A percentile compares a stretch with the other conserved stretches of the same genome.
Evolutionary conservation across 495 filamentous ascomycete genomes (phyloP).

Genomic region (Aspergillus taichungensis): DNA sequence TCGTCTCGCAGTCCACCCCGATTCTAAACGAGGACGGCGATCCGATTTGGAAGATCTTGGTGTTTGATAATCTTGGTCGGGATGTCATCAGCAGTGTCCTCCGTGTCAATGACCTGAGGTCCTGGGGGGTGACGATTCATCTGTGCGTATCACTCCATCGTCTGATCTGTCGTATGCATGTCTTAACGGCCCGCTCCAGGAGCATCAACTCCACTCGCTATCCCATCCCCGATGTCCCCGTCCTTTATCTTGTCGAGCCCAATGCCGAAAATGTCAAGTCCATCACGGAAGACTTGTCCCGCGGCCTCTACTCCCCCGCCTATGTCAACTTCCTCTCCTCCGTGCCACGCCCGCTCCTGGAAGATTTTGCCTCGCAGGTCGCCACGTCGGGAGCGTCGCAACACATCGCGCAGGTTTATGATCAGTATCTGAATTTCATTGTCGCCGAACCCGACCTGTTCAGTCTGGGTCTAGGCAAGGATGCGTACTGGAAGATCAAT

Average conservation of each 20-base stretch:
- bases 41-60: conserved; percentile 65
- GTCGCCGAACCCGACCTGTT: conserved; percentile 95
- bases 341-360: conserved; percentile 82
- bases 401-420: conserved; percentile 83
- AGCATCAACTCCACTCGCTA: conserved; percentile 77
- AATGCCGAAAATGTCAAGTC: conserved; percentile 67
- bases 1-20: conserved; percentile 61
- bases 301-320: conserved; percentile 82
- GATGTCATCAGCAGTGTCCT: conserved; percentile 89
- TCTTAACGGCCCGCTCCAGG: conserved; percentile 20
- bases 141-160: conserved; percentile 45
- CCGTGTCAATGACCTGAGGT: conserved; percentile 81
- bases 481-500: conserved; percentile 92
- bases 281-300: conserved; percentile 81
- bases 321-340: conserved; percentile 97
- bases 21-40: conserved; percentile 85
- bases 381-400: conserved; percentile 76
- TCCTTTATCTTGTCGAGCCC: conserved; percentile 91
- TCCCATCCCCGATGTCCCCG: conserved; percentile 92
- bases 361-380: conserved; percentile 89
- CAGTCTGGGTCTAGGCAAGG: conserved; percentile 78
- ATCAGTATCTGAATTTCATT: conserved; percentile 97
- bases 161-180: not conserved
- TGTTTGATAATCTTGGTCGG: conserved; percentile 60
- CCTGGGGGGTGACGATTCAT: conserved; percentile 95